These are phyloP conservation scores for Pistacia integerrima DNA, from an alignment of 345 rosid species.

Conservation along the genomic window DNA sequence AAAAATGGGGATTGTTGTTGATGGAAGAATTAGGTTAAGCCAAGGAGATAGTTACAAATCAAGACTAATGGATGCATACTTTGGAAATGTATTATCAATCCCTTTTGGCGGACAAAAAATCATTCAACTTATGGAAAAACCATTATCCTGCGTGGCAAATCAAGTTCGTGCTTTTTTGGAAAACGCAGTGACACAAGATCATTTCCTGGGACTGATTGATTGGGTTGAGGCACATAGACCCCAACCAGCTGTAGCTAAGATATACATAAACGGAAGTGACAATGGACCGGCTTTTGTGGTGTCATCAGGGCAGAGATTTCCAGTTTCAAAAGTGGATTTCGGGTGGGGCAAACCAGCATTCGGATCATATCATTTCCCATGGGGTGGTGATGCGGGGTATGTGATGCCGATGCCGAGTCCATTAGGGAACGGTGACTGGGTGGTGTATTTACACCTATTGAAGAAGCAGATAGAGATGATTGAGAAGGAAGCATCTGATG, in stretches of 20 bases:
- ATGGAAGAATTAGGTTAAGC: constrained; percentile 58
- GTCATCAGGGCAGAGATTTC: constrained; percentile 71
- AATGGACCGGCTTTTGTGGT: constrained; percentile 70
- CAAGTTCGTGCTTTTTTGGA: constrained; percentile 53
- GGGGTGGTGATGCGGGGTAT: constrained; percentile 54
- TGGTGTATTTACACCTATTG: constrained; percentile 53
- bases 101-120: constrained; percentile 50
- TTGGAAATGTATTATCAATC: constrained; percentile 73
- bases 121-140: constrained; percentile 39
- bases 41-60: not conserved
- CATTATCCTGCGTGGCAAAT: constrained; percentile 55
- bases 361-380: constrained; percentile 66
- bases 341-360: constrained; percentile 64
- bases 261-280: constrained; percentile 39
- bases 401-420: constrained; percentile 76
- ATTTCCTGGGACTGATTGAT: constrained; percentile 71
- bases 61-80: constrained; percentile 35
- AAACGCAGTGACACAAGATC: constrained; percentile 49
- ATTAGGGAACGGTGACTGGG: constrained; percentile 55
- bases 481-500: constrained; percentile 34
- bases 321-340: constrained; percentile 47
- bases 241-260: constrained; percentile 47
- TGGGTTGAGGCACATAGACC: constrained; percentile 80
- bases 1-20: constrained; percentile 69
- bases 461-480: constrained; percentile 31